Evolutionary conservation across 345 rosid species (phyloP), one percentile per base, ranked within the genome.

Genomic region (Nephelium lappaceum): DNA sequence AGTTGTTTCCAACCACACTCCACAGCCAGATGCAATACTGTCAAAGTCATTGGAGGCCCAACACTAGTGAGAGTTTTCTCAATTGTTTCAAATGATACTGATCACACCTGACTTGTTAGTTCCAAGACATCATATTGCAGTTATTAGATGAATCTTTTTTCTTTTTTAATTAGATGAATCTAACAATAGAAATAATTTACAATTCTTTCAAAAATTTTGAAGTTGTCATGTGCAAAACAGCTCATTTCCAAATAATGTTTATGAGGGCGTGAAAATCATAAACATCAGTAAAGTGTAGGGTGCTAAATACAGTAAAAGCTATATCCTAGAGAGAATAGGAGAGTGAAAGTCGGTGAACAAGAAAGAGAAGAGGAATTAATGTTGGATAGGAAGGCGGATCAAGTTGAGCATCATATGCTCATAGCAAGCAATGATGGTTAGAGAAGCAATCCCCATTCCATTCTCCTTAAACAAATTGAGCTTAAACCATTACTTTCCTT

Each of bases 371-470:
- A 8, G 69, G 8, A 25, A 61, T 38, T 42, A 42, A 74, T 42
- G 69, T 61, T 61, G 57, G 58, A 42, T 74, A 62, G 19, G 45
- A 38, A 41, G 77, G 43, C 58, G 16, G 58, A 61, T 74, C 58
- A 5, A 25, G 77, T 42, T 61, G 42, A 62, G 67, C 77, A 24
- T 41, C 77, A 43, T 15, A 61, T 18, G 24, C 49, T 74, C 68
- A 9, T 5, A 62, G 43, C 42, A 25, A 62, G 42, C 55, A 41
- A 36, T 3, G 66, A 72, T 72, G 27, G 31, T 38, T 39, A 38
- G 21, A 64, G 11, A 71, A 72, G 76, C 49, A 58, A 62, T 61
- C 58, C 77, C 77, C 24, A 15, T 23, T 74, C 14, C 58, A 73
- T 15, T 61, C 38, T 73, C 62, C 77, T 42, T 8, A 42, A 73